phyloP scores from a whole-genome alignment of 495 filamentous ascomycete genomes.

The Hyaloscypha variabilis region DNA sequence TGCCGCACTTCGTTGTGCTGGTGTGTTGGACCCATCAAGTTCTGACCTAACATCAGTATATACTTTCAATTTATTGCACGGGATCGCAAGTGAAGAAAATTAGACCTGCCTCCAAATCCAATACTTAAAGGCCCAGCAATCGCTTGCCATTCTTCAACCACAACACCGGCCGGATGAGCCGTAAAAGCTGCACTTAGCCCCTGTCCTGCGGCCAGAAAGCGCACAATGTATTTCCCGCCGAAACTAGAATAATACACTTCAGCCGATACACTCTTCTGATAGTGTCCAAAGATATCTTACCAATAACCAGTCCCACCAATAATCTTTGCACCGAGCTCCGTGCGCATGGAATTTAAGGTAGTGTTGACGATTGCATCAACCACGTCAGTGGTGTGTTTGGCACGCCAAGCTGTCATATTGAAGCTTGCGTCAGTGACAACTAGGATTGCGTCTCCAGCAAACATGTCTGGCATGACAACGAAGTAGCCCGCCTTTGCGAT shows the following conservation, averaged over 20 bases:
- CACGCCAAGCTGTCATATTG: conserved; percentile 58
- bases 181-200: conserved; percentile 61
- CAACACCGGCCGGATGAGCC: conserved; percentile 72
- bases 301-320: conserved; percentile 73
- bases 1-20: conserved; percentile 16
- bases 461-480: conserved; percentile 74
- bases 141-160: conserved; percentile 63
- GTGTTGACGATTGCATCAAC: conserved; percentile 67
- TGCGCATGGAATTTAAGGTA: conserved; percentile 59
- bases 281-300: conserved; percentile 40
- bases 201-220: conserved; percentile 43
- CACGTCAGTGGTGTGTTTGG: conserved; percentile 48
- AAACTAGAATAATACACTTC: conserved; percentile 25
- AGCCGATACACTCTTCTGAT: neutral
- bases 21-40: conserved; percentile 10
- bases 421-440: conserved; percentile 47
- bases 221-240: conserved; percentile 48
- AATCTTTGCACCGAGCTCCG: conserved; percentile 55
- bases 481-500: conserved; percentile 78
- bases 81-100: neutral
- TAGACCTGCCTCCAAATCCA: conserved; percentile 61
- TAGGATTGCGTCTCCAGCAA: conserved; percentile 54
- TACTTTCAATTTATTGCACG: neutral
- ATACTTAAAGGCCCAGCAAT: conserved; percentile 68
- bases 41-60: neutral